Percentiles rank a stretch among this genome's conserved stretches.
These are phyloP conservation scores for Chlorencoelia australis DNA, from an alignment of 2,329 filamentous ascomycete species.

Conservation along the genomic window DNA sequence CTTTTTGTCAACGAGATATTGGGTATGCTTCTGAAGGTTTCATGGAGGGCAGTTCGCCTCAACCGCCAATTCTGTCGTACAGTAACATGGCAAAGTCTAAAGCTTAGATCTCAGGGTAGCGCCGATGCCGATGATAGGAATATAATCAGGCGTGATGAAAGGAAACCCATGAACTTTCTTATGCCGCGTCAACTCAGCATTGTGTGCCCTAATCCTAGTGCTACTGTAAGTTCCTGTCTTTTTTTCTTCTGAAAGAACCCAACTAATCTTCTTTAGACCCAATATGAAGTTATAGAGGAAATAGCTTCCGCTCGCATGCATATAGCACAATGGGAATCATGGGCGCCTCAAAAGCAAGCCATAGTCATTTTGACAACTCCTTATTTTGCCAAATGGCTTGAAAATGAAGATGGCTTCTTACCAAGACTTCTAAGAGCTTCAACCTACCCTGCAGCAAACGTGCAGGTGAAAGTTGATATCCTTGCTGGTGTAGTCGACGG, in stretches of 20 bases:
- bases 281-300: not conserved
- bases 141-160: not conserved
- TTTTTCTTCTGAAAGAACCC: not conserved
- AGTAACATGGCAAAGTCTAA: too few relatives aligned
- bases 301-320: not conserved
- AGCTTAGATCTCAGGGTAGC: too few relatives aligned
- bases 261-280: constrained; percentile 4
- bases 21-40: too few relatives aligned
- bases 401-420: constrained; percentile 23
- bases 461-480: constrained; percentile 23
- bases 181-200: constrained; percentile 7
- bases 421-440: constrained; percentile 15
- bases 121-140: not conserved
- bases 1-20: too few relatives aligned
- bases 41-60: too few relatives aligned
- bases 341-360: constrained; percentile 7
- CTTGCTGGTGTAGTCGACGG: constrained; percentile 47
- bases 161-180: not conserved
- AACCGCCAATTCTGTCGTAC: too few relatives aligned
- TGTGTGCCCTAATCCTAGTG: constrained; percentile 3
- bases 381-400: constrained; percentile 22
- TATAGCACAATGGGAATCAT: not conserved
- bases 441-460: constrained; percentile 1
- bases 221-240: constrained; percentile 1
- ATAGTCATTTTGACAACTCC: constrained; percentile 28